Conservation (phyloP, 1,284 basidiomycete genomes). For the Austroboletus niveus region DNA sequence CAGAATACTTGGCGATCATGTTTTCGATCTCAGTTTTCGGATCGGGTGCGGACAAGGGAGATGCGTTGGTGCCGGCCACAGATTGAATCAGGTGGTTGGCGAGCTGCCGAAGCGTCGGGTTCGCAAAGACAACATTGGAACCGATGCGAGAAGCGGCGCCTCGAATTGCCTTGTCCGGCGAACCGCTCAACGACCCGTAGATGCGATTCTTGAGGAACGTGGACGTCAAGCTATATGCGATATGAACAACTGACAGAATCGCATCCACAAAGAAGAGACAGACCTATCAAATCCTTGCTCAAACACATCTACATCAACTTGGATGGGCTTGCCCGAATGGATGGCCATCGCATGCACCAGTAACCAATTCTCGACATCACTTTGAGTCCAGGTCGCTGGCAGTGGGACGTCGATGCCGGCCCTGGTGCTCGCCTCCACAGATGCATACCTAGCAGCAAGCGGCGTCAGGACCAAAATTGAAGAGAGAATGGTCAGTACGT, state of each 20-base stretch:
- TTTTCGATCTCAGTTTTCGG: neutral
- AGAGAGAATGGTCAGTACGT: too few relatives aligned
- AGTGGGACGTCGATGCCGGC: constrained; percentile 10
- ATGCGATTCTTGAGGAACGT: constrained; percentile 28
- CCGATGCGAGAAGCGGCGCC: constrained; percentile 12
- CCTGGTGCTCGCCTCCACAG: constrained; percentile 16
- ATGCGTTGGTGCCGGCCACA: neutral
- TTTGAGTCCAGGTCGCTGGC: constrained; percentile 6
- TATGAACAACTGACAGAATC: neutral
- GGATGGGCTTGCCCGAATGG: constrained; percentile 14
- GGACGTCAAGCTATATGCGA: constrained; percentile 13
- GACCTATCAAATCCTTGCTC: constrained; percentile 25
- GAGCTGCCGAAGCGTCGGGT: constrained; percentile 25
- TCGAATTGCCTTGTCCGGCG: constrained; percentile 7
- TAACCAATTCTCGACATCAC: constrained; percentile 26
- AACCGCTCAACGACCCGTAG: constrained; percentile 11
- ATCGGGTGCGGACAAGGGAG: constrained; percentile 11
- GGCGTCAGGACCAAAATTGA: neutral
- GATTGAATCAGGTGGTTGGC: constrained; percentile 13
- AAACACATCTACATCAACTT: constrained; percentile 20
- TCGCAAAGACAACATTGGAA: constrained; percentile 30
- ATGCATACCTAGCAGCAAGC: constrained; percentile 10
- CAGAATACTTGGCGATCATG: constrained; percentile 11
- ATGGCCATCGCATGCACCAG: constrained; percentile 23
- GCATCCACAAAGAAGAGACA: constrained; percentile 22